Conservation (phyloP, 2,329 filamentous ascomycete genomes). For the Purpureocillium lavendulum region DNA sequence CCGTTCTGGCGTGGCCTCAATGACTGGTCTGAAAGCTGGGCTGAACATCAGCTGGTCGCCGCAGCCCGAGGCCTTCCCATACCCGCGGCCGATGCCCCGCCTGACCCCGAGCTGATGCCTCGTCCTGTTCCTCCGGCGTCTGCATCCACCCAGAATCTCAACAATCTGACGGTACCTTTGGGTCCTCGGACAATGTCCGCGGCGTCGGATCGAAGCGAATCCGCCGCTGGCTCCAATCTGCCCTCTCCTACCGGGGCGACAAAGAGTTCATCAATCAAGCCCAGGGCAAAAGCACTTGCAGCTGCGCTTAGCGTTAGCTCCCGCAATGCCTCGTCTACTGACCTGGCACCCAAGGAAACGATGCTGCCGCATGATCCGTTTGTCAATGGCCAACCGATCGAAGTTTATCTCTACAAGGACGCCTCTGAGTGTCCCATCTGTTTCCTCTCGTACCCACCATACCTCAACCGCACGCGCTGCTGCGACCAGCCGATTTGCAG, state of each 20-base stretch:
- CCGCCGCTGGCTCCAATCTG: constrained; percentile 47
- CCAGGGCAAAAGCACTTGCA: constrained; percentile 81
- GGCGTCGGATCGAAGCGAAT: constrained; percentile 61
- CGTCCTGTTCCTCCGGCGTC: constrained; percentile 37
- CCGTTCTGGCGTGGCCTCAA: constrained; percentile 94
- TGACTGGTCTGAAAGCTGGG: constrained; percentile 82
- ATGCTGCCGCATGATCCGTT: constrained; percentile 73
- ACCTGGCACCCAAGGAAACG: constrained; percentile 71
- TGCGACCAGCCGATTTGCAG: constrained; percentile 96
- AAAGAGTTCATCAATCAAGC: constrained; percentile 61
- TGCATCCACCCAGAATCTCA: constrained; percentile 49
- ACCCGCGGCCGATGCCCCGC: constrained; percentile 75
- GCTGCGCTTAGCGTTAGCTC: constrained; percentile 68
- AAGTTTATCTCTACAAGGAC: constrained; percentile 90
- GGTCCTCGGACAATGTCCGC: constrained; percentile 67
- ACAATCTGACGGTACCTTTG: constrained; percentile 73
- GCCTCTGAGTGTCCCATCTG: constrained; percentile 90
- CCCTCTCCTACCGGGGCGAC: constrained; percentile 39
- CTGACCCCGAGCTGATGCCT: constrained; percentile 55
- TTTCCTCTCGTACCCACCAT: constrained; percentile 90
- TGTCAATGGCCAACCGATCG: constrained; percentile 88
- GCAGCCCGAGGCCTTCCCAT: constrained; percentile 78
- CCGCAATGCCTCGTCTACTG: constrained; percentile 62
- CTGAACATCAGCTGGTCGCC: constrained; percentile 90
- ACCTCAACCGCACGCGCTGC: constrained; percentile 87